A percentile compares a stretch with the other conserved stretches of the same genome.
phyloP scores from a whole-genome alignment of 164 flowering plant genomes.

The Nymphaea colorata region DNA sequence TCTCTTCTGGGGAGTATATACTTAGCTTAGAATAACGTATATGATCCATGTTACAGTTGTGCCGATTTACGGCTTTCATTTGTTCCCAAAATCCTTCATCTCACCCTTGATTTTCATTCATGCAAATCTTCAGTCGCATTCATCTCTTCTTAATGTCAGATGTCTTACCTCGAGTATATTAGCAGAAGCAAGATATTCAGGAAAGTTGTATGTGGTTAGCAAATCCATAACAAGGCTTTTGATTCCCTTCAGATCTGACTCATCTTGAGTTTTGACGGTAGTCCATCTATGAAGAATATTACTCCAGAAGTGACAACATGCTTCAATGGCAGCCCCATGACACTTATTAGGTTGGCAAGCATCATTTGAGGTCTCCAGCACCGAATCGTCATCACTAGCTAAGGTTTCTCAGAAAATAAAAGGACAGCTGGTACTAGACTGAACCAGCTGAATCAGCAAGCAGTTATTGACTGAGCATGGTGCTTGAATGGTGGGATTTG shows the following conservation, averaged over 20 bases:
- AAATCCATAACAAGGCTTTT: slow-evolving; percentile 82
- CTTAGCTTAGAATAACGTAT: no score
- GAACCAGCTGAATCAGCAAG: slow-evolving; percentile 83
- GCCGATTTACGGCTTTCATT: no score
- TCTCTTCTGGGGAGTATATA: no score
- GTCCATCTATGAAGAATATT: slow-evolving; percentile 81
- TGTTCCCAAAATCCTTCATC: no score
- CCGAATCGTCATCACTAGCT: slow-evolving; percentile 28
- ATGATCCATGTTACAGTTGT: no score
- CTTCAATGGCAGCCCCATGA: slow-evolving; percentile 66
- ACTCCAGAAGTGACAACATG: slow-evolving; percentile 86
- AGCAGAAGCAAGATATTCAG: slow-evolving; percentile 79
- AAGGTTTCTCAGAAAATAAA: slow-evolving; percentile 41
- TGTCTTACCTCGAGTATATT: slow-evolving; percentile 64
- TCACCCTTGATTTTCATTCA: no score
- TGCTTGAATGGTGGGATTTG: no score
- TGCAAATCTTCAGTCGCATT: no score
- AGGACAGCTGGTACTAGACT: slow-evolving; percentile 67
- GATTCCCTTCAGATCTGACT: slow-evolving; percentile 63
- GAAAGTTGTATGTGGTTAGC: slow-evolving; percentile 70
- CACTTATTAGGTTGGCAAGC: slow-evolving; percentile 47
- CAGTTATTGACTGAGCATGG: no score
- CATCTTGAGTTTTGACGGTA: slow-evolving; percentile 53
- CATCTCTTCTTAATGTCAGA: no score
- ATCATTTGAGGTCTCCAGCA: slow-evolving; percentile 59